Evolutionary conservation across 352 stramenopile species (phyloP), one percentile per base, ranked within the genome.

Genomic region (Phytophthora macrochlamydospora): DNA sequence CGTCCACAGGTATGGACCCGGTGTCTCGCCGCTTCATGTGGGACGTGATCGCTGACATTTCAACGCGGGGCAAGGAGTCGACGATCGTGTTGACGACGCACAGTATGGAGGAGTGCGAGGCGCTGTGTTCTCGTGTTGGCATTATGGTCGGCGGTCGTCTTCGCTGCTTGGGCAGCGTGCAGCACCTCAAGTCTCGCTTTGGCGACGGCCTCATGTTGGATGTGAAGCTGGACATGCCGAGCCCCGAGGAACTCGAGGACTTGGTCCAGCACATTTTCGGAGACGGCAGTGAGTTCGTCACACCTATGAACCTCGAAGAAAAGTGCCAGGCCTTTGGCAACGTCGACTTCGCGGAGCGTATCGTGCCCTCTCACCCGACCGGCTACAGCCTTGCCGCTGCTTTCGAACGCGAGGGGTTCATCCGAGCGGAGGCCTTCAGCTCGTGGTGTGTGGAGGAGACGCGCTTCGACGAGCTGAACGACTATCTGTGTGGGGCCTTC

Each of bases 161-260:
- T 28, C 78, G 74, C 4, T 90, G 83, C 45, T 63, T 93, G 2
- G 90, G 91, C 13, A 94, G 62, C 45, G 67, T 87, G 9, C 82
- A 98, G 78, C 92, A 98, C 71, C 75, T 99, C 60, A 99, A 99
- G 78, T 90, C 75, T 66, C 92, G 92, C 18, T 98, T 98, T 62
- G 97, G 95, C 31, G 74, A 97, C 37, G 97, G 94, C 2, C 97
- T 96, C 51, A 79, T 97, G 65, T 66, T 98, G 43, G 87, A 97
- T 40, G 54, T 83, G 9, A 85, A 83, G 51, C 61, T 87, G 2
- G 58, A 69, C 14, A 58, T 62, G 38, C 51, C 66, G 12, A 67
- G 13, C 8, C n/a, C 64, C 0, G 59, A 73, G 1, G 68, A 83
- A 30, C 24, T 85, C 6, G 69, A 79, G 29, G 52, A 59, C 3